A percentile compares a stretch with the other conserved stretches of the same genome.
phyloP scores from a whole-genome alignment of 169 alveolate genomes.

The Cryptosporidium bovis region DNA sequence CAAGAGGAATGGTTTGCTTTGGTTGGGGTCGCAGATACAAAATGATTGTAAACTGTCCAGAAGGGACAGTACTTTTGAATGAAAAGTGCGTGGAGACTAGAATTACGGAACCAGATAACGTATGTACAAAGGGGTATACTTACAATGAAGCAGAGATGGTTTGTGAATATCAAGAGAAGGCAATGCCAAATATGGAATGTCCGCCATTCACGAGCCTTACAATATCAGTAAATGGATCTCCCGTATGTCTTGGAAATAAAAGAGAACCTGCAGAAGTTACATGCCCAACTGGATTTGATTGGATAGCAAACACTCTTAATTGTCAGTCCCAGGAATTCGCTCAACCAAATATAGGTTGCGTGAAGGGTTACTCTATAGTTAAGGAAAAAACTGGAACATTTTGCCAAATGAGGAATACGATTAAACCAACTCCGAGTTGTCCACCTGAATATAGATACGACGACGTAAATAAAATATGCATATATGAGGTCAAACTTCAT shows the following conservation, averaged over 20 bases:
- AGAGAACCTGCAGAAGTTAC: conserved; percentile 57
- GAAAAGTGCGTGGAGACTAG: conserved; percentile 67
- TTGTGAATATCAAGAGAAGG: conserved; percentile 30
- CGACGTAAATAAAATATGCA: conserved; percentile 21
- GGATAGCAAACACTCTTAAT: conserved; percentile 47
- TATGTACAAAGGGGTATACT: conserved; percentile 48
- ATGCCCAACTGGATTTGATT: conserved; percentile 65
- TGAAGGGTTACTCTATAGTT: conserved; percentile 44
- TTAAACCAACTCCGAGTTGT: conserved; percentile 69
- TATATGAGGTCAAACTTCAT: conserved; percentile 65
- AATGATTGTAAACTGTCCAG: conserved; percentile 72
- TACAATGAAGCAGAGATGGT: conserved; percentile 15
- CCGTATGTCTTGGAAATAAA: conserved; percentile 33
- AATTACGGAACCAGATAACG: conserved; percentile 16
- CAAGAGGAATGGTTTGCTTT: conserved; percentile 67
- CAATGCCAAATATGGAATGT: conserved; percentile 42
- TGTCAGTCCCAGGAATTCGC: conserved; percentile 53
- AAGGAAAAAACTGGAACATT: conserved; percentile 41
- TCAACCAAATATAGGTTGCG: conserved; percentile 48
- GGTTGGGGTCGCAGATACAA: conserved; percentile 73
- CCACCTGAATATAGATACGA: conserved; percentile 74
- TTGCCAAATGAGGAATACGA: conserved; percentile 40
- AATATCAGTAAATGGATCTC: conserved; percentile 23
- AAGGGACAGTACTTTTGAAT: conserved; percentile 40
- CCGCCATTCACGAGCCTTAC: conserved; percentile 34